A percentile compares a stretch with the other conserved stretches of the same genome.
These are phyloP conservation scores for Aspergillus sparsus DNA, from an alignment of 495 filamentous ascomycete genomes.

Conservation along the genomic window DNA sequence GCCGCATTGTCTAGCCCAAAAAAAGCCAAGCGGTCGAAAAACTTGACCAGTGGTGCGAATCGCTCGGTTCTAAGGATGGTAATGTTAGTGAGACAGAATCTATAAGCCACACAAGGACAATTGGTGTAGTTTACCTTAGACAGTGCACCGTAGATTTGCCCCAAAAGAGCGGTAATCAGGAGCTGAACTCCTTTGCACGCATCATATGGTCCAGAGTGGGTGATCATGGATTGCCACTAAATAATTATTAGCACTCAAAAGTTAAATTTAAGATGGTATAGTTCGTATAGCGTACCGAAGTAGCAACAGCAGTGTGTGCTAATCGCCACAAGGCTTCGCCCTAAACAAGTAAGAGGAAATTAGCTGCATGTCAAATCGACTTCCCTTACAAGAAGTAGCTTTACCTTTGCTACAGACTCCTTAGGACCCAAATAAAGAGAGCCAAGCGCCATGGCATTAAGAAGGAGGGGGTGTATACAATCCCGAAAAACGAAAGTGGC, in stretches of 20 bases:
- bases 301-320: constrained; percentile 51
- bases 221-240: constrained; percentile 51
- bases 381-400: not conserved
- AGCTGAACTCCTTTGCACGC: constrained; percentile 50
- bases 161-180: constrained; percentile 47
- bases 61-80: constrained; percentile 34
- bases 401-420: constrained; percentile 44
- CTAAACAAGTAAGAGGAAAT: constrained; percentile 16
- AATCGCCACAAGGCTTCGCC: constrained; percentile 51
- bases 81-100: not conserved
- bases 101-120: not conserved
- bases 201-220: constrained; percentile 49
- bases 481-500: constrained; percentile 53
- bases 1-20: constrained; percentile 52
- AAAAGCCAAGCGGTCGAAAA: constrained; percentile 50
- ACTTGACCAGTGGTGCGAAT: constrained; percentile 51
- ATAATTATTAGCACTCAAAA: constrained; percentile 4
- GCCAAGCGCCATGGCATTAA: constrained; percentile 53
- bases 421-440: constrained; percentile 51
- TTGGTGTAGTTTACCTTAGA: constrained; percentile 34
- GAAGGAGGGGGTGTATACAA: constrained; percentile 47
- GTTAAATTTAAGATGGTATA: not conserved
- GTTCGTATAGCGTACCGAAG: constrained; percentile 34
- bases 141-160: constrained; percentile 50
- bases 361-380: not conserved